Evolutionary conservation across 305 asterid species (phyloP).

Genomic region (Fraxinus ornus): DNA sequence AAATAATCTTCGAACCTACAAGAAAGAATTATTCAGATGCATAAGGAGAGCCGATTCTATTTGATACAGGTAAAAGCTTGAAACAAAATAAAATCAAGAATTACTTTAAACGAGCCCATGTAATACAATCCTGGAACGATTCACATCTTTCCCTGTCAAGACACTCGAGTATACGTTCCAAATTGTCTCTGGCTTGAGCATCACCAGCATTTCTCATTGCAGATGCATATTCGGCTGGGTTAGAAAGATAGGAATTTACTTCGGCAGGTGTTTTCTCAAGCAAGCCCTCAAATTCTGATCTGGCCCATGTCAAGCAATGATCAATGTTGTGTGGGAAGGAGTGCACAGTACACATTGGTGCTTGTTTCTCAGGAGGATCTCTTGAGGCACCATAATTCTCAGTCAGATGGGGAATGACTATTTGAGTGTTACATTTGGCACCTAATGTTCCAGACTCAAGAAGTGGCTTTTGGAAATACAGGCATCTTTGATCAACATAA

Average conservation of each 20-base stretch:
- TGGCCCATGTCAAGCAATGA: conserved; percentile 97
- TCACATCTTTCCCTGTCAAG: conserved; percentile 75
- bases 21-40: conserved; percentile 16
- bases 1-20: conserved; percentile 91
- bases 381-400: conserved; percentile 97
- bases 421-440: conserved; percentile 90
- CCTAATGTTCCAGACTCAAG: conserved; percentile 95
- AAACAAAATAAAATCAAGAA: conserved; percentile 8
- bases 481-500: conserved; percentile 90
- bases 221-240: conserved; percentile 65
- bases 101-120: conserved; percentile 90
- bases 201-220: conserved; percentile 84
- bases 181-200: conserved; percentile 91
- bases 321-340: conserved; percentile 95
- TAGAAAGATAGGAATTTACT: conserved; percentile 78
- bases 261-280: conserved; percentile 94
- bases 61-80: conserved; percentile 1
- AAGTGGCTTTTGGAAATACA: conserved; percentile 89
- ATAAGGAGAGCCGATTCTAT: background rate
- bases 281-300: conserved; percentile 92
- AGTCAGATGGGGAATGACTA: conserved; percentile 90
- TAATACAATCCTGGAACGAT: conserved; percentile 77
- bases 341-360: conserved; percentile 97
- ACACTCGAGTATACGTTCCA: conserved; percentile 84
- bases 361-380: conserved; percentile 99